Evolutionary conservation across 2,329 filamentous ascomycete genomes (phyloP).

Genomic region (Ascochyta rabiei): DNA sequence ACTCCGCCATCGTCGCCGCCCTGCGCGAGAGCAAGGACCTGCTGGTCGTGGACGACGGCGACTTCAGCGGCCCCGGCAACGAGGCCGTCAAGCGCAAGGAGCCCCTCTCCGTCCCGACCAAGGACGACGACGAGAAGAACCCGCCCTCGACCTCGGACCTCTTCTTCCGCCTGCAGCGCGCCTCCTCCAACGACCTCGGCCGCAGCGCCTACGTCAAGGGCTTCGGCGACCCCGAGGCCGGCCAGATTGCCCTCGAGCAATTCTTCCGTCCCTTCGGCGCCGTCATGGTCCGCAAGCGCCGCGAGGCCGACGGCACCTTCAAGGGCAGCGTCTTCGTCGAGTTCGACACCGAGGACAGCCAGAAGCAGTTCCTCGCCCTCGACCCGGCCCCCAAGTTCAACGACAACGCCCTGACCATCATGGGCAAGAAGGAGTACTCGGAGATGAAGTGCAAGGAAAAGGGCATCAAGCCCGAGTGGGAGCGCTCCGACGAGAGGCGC

Average conservation of each 20-base stretch:
- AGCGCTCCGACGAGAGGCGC: constrained; percentile 39
- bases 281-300: constrained; percentile 84
- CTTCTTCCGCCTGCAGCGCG: constrained; percentile 57
- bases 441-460: constrained; percentile 55
- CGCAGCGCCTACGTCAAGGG: constrained; percentile 91
- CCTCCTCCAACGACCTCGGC: constrained; percentile 69
- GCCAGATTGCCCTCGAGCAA: constrained; percentile 91
- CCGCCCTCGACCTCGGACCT: constrained; percentile 47
- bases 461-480: constrained; percentile 51
- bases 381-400: constrained; percentile 86
- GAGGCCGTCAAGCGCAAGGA: constrained; percentile 70
- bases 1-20: constrained; percentile 80
- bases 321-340: constrained; percentile 98
- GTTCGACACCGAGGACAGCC: constrained; percentile 78
- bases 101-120: constrained; percentile 55
- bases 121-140: constrained; percentile 39
- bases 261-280: constrained; percentile 85
- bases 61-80: constrained; percentile 57
- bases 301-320: constrained; percentile 72
- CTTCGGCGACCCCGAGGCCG: constrained; percentile 83
- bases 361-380: constrained; percentile 78
- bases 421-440: constrained; percentile 87
- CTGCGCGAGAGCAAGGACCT: constrained; percentile 78
- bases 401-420: constrained; percentile 77
- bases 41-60: constrained; percentile 73